These are phyloP conservation scores for Trichosporon asahii DNA, from an alignment of 1,284 basidiomycete species.

Conservation along the genomic window DNA sequence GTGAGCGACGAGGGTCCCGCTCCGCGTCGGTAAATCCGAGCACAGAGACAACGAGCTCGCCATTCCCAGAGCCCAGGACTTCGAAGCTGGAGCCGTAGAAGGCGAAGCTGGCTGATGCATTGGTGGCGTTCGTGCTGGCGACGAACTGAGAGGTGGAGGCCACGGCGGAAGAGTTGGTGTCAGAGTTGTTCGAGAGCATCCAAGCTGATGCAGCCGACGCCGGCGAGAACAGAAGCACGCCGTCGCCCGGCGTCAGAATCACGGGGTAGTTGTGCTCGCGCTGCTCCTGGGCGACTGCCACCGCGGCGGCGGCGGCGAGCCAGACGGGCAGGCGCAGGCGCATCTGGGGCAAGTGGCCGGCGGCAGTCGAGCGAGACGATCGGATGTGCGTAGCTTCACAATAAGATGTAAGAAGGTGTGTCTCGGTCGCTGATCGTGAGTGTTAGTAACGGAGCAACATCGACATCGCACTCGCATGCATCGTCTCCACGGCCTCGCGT, in stretches of 20 bases:
- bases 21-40: not conserved
- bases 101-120: not conserved
- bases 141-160: not conserved
- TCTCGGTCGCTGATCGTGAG: not conserved
- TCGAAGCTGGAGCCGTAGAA: not conserved
- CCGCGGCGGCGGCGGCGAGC: not conserved
- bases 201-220: not conserved
- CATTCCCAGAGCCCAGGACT: not conserved
- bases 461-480: not conserved
- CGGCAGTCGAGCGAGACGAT: not conserved
- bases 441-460: not conserved
- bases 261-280: not conserved
- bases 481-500: not conserved
- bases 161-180: not conserved
- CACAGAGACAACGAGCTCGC: not conserved
- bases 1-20: not conserved
- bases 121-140: not conserved
- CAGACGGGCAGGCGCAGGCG: not conserved
- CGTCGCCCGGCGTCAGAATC: not conserved
- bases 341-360: not conserved
- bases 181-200: not conserved
- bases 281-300: not conserved
- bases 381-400: too few relatives aligned
- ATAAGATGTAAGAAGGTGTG: too few relatives aligned
- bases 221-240: not conserved